Evolutionary conservation across 805 yeast species (phyloP).

Genomic region (Zygotorulaspora chibaensis): DNA sequence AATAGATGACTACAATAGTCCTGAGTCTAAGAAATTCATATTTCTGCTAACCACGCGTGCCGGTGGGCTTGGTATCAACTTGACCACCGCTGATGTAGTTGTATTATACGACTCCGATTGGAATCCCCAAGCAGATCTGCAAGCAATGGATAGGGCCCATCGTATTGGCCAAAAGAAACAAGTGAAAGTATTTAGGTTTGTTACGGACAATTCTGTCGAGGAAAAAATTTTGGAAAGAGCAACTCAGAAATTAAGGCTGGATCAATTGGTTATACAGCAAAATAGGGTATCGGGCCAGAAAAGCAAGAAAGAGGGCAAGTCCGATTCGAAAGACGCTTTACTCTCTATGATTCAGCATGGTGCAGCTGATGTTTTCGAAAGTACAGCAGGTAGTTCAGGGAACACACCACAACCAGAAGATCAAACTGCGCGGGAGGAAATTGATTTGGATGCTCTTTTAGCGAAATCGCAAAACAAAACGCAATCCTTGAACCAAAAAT

Average conservation of each 20-base stretch:
- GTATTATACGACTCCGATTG: slow-evolving; percentile 76
- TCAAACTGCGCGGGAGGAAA: slow-evolving; percentile 38
- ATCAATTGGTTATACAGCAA: slow-evolving; percentile 79
- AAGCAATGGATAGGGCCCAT: slow-evolving; percentile 88
- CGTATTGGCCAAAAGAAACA: slow-evolving; percentile 84
- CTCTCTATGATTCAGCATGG: slow-evolving; percentile 81
- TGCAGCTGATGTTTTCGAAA: slow-evolving; percentile 56
- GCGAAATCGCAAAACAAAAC: slow-evolving; percentile 62
- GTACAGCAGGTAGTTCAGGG: slow-evolving; percentile 18
- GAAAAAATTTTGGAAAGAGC: slow-evolving; percentile 80
- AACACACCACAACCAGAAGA: slow-evolving; percentile 30
- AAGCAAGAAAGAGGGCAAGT: slow-evolving; percentile 31
- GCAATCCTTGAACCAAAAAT: slow-evolving; percentile 54
- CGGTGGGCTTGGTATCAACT: slow-evolving; percentile 83
- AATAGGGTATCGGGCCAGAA: slow-evolving; percentile 42
- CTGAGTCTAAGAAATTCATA: slow-evolving; percentile 66
- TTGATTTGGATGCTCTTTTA: slow-evolving; percentile 58
- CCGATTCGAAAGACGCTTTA: slow-evolving; percentile 60
- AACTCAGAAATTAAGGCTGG: slow-evolving; percentile 70
- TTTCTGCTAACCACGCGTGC: slow-evolving; percentile 80
- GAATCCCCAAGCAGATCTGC: slow-evolving; percentile 88
- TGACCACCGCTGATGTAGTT: slow-evolving; percentile 77
- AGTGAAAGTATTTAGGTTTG: slow-evolving; percentile 71
- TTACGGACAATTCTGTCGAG: slow-evolving; percentile 79
- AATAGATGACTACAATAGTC: slow-evolving; percentile 76